Conservation (phyloP, 257 asterid species). For the Salvia rosmarinus region DNA sequence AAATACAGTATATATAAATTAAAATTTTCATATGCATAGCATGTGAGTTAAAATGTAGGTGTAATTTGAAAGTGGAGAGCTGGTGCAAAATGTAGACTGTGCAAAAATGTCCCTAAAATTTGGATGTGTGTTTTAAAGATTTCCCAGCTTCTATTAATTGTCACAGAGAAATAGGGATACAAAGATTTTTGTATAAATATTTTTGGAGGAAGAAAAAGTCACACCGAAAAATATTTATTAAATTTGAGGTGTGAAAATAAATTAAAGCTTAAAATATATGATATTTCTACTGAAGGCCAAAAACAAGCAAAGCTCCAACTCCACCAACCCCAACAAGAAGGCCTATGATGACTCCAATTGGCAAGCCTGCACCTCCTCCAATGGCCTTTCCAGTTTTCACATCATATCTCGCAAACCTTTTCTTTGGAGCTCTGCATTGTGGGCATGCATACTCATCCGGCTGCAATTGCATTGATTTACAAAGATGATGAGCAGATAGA, state of each 20-base stretch:
- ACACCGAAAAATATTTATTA: background rate
- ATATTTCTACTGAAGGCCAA: slow-evolving; percentile 70
- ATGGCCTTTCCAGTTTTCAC: slow-evolving; percentile 78
- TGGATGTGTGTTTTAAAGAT: background rate
- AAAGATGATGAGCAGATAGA: too few relatives aligned
- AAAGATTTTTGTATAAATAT: background rate
- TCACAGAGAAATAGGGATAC: background rate
- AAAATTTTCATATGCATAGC: too few relatives aligned
- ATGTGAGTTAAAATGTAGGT: too few relatives aligned
- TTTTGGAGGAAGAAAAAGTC: background rate
- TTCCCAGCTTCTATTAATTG: background rate
- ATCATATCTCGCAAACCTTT: slow-evolving; percentile 89
- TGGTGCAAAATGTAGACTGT: background rate
- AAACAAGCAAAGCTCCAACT: slow-evolving; percentile 81
- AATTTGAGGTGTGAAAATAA: background rate
- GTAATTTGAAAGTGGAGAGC: background rate
- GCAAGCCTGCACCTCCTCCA: slow-evolving; percentile 94
- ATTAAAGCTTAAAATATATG: background rate
- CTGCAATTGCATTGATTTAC: too few relatives aligned
- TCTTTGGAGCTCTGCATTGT: slow-evolving; percentile 94
- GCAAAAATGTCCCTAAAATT: background rate
- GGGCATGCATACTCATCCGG: slow-evolving; percentile 87
- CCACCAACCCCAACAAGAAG: slow-evolving; percentile 85
- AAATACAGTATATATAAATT: too few relatives aligned
- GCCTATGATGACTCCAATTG: slow-evolving; percentile 85